Percentiles rank a stretch among this genome's conserved stretches.
phyloP scores from a whole-genome alignment of 768 basidiomycete species.

The Asterophora lycoperdoides region DNA sequence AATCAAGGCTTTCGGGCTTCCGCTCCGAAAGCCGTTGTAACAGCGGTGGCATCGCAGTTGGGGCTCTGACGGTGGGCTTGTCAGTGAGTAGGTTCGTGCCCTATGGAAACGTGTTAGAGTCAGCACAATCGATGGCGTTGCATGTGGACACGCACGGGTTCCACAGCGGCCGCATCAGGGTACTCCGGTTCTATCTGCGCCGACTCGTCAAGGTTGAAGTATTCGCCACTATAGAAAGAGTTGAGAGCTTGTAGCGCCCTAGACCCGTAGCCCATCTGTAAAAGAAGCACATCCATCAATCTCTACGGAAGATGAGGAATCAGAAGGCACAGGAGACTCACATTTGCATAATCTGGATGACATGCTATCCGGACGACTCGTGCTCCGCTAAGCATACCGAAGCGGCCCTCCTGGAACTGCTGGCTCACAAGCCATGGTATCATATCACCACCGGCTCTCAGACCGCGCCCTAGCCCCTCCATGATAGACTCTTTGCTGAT shows the following conservation, averaged over 20 bases:
- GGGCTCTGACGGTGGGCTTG: conserved; percentile 64
- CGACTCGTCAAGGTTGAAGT: conserved; percentile 80
- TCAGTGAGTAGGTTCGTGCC: conserved; percentile 66
- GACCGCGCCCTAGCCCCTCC: conserved; percentile 79
- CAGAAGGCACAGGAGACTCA: conserved; percentile 32
- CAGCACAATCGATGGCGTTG: background rate
- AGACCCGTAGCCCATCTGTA: conserved; percentile 94
- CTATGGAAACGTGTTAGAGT: conserved; percentile 16
- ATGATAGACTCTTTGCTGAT: conserved; percentile 83
- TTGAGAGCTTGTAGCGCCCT: conserved; percentile 84
- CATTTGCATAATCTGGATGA: conserved; percentile 91
- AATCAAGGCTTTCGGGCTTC: conserved; percentile 87
- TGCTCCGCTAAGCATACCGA: conserved; percentile 87
- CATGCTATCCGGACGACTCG: conserved; percentile 90
- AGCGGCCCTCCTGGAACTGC: conserved; percentile 94
- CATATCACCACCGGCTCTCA: conserved; percentile 90
- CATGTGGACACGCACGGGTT: conserved; percentile 29
- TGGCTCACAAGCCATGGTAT: conserved; percentile 96
- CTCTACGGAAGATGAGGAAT: background rate
- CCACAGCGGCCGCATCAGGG: conserved; percentile 51
- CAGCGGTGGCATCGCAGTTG: conserved; percentile 84
- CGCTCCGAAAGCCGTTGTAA: conserved; percentile 87
- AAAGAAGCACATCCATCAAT: conserved; percentile 8
- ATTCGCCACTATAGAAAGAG: conserved; percentile 90
- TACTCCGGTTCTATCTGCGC: conserved; percentile 50